Evolutionary conservation across 495 filamentous ascomycete genomes (phyloP).

Genomic region (Penicillium malachiteum): DNA sequence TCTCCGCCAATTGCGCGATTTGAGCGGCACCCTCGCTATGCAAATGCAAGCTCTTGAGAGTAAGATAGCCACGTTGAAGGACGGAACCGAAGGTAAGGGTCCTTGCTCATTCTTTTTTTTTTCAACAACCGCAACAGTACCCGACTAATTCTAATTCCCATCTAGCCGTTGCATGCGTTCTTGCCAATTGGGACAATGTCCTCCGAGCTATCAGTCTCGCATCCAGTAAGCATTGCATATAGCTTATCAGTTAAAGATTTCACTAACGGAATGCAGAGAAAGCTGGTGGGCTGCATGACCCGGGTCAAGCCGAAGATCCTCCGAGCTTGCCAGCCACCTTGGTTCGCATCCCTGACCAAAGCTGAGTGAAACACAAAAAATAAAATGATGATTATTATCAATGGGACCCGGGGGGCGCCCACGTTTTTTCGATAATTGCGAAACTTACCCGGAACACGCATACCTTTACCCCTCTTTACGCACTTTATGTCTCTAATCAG

Average conservation of each 20-base stretch:
- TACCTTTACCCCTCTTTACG: not conserved
- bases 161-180: constrained; percentile 82
- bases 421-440: not conserved
- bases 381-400: not conserved
- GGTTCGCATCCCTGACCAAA: constrained; percentile 40
- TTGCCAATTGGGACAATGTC: constrained; percentile 96
- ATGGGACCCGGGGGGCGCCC: too few relatives aligned
- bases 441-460: not conserved
- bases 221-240: constrained; percentile 63
- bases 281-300: constrained; percentile 23
- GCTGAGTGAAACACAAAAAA: not conserved
- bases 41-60: constrained; percentile 91
- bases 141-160: not conserved
- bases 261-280: constrained; percentile 15
- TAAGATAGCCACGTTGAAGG: constrained; percentile 82
- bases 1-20: constrained; percentile 79
- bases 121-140: constrained; percentile 1
- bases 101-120: constrained; percentile 1
- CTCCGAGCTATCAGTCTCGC: constrained; percentile 93
- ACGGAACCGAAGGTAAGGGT: constrained; percentile 81
- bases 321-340: constrained; percentile 36
- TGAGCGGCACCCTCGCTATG: constrained; percentile 79
- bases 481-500: not conserved
- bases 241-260: constrained; percentile 10
- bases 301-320: constrained; percentile 10